Base-by-base conservation (phyloP, 371 early-diverging fungal species). In the Syncephalastrum sp. region DNA sequence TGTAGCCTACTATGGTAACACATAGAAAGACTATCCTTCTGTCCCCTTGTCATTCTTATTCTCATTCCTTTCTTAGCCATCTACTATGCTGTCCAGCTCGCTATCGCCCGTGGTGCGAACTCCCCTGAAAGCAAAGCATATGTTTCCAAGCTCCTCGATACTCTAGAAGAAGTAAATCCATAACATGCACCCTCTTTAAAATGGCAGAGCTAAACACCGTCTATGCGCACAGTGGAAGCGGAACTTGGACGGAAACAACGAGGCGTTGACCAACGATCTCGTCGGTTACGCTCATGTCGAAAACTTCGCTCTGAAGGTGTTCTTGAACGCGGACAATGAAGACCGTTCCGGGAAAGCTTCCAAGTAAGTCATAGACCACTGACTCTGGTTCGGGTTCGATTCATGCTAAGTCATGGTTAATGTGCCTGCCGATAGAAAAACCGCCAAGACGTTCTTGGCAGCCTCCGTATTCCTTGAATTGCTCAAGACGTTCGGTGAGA, bases 301-400 rank as follows among this genome's bases (percentile, higher is more conserved):
- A 41, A 85, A 86, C 64, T 97, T 98, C 82, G 96, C 92, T 0
- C 69, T 96, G 14, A 86, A 86, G 60, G 85, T 97, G n/a, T 98
- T 98, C 67, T 59, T 80, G 19, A 87, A 83, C 55, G 97, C 98
- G 0, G 99, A 98, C 61, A 88, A 90, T 46, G 96, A 97, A 65
- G 97, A 97, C 72, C 78, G 94, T 1, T 76, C 78, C 14, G 93
- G 91, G 5, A 81, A 83, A 50, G 88, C 89, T 0, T 72, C 79
- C 47, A 91, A 87, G 88, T 86, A 82, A 63, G 83, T 65, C 5
- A n/a, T 6, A 43, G 46, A 33, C 27, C 27, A 19, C 45, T 16
- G 38, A 2, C 5, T 24, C 19, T 27, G 15, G 29, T 41, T 27
- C 3, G 27, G 27, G 10, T 10, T 33, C 38, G 2, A 10, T 12